Evolutionary conservation across 2,329 filamentous ascomycete genomes (phyloP).

Genomic region (Aschersonia sp.): DNA sequence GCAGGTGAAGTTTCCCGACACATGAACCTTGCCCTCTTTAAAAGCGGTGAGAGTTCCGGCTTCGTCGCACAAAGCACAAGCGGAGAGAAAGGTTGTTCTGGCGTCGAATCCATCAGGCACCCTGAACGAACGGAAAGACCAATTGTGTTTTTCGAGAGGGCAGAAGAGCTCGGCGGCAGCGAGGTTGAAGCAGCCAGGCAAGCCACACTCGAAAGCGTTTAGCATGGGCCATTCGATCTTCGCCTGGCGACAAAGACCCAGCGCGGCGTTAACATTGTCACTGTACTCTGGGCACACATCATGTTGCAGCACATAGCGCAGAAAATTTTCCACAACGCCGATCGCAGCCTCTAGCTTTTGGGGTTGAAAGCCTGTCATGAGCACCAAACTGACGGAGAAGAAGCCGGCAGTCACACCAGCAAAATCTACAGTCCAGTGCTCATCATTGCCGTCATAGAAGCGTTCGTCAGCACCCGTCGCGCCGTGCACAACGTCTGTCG

Average conservation of each 20-base stretch:
- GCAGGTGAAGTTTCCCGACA: constrained; percentile 32
- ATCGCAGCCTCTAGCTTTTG: constrained; percentile 41
- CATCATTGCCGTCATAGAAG: constrained; percentile 36
- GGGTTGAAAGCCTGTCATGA: constrained; percentile 39
- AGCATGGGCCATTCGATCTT: constrained; percentile 51
- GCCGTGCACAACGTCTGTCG: constrained; percentile 42
- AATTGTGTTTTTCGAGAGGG: constrained; percentile 13
- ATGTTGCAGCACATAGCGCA: constrained; percentile 75
- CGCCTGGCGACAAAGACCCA: constrained; percentile 51
- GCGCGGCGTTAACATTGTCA: constrained; percentile 50
- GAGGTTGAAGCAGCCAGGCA: constrained; percentile 73
- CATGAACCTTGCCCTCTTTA: constrained; percentile 9
- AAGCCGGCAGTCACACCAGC: constrained; percentile 62
- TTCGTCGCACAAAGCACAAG: constrained; percentile 24
- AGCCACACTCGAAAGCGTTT: constrained; percentile 28
- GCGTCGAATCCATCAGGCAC: constrained; percentile 26
- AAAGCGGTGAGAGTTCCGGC: constrained; percentile 16
- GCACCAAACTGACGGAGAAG: constrained; percentile 46
- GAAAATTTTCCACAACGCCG: constrained; percentile 66
- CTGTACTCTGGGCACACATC: constrained; percentile 73
- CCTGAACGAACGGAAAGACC: constrained; percentile 12
- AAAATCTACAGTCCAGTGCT: constrained; percentile 71
- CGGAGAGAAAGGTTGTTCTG: constrained; percentile 26
- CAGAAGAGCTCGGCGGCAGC: constrained; percentile 57
- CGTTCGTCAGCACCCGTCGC: constrained; percentile 23